These are phyloP conservation scores for Neopestalotiopsis sp. DNA, from an alignment of 2,329 filamentous ascomycete species.

Conservation along the genomic window DNA sequence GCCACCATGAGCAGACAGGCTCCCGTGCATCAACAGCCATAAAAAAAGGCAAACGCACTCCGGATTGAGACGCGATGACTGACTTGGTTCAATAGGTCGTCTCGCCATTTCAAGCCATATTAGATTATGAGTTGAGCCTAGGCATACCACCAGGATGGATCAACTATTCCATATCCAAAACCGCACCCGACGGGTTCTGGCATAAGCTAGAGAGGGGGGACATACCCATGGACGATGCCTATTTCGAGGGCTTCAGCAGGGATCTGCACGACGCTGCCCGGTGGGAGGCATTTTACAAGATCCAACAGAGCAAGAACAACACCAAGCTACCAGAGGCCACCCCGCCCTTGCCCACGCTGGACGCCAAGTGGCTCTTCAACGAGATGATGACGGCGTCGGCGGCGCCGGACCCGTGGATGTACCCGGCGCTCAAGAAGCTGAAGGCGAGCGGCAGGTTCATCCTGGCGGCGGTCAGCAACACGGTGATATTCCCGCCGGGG, in stretches of 20 bases:
- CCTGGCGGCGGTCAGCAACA: constrained; percentile 87
- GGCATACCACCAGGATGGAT: constrained; percentile 87
- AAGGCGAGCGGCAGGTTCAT: constrained; percentile 69
- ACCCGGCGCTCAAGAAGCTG: constrained; percentile 76
- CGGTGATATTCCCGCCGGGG: constrained; percentile 79
- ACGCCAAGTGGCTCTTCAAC: constrained; percentile 83
- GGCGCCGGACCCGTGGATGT: constrained; percentile 84
- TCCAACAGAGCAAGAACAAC: constrained; percentile 49
- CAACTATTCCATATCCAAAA: constrained; percentile 85
- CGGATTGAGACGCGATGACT: not conserved
- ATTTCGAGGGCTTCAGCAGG: constrained; percentile 76
- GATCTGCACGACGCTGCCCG: constrained; percentile 72
- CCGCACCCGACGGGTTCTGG: constrained; percentile 83
- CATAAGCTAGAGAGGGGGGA: constrained; percentile 86
- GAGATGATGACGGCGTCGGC: constrained; percentile 84
- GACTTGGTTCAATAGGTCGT: constrained; percentile 65
- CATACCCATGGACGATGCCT: constrained; percentile 74
- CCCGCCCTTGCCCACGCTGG: constrained; percentile 73
- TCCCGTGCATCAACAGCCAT: not conserved
- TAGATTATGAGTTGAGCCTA: constrained; percentile 82
- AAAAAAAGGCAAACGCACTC: not conserved
- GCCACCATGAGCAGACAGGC: not conserved
- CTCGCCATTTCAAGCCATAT: constrained; percentile 90
- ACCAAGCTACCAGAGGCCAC: constrained; percentile 44
- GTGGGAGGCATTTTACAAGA: constrained; percentile 72